A percentile compares a stretch with the other conserved stretches of the same genome.
Conservation (phyloP, 192 early-diverging fungal species). For the Powellomyces hirtus region DNA sequence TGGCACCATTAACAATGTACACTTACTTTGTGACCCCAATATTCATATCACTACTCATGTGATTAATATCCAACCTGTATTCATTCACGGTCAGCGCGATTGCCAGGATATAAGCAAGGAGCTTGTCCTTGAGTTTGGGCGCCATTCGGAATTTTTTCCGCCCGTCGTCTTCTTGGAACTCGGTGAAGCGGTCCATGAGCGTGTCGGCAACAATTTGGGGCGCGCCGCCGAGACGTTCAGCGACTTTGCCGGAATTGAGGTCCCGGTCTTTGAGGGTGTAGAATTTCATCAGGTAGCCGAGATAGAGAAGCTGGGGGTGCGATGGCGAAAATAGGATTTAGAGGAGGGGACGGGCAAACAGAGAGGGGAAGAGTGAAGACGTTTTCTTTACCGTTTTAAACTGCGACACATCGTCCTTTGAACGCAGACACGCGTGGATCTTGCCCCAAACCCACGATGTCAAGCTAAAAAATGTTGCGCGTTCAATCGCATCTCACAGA, state of each 20-base stretch:
- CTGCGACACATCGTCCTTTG: constrained; percentile 21
- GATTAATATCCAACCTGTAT: constrained; percentile 61
- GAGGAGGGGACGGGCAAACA: background rate
- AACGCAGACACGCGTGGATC: constrained; percentile 23
- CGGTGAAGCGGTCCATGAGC: constrained; percentile 66
- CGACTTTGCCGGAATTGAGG: constrained; percentile 48
- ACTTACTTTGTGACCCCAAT: constrained; percentile 24
- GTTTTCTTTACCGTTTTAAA: constrained; percentile 36
- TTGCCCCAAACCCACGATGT: constrained; percentile 33
- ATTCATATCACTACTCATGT: constrained; percentile 63
- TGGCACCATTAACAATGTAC: background rate
- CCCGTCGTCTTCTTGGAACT: constrained; percentile 49
- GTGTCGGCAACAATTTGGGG: constrained; percentile 58
- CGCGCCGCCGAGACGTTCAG: constrained; percentile 44
- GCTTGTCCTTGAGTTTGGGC: constrained; percentile 64
- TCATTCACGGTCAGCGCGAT: constrained; percentile 71
- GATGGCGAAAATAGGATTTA: background rate
- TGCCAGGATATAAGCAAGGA: constrained; percentile 73
- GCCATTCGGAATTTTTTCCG: constrained; percentile 31
- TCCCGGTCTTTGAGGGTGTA: constrained; percentile 41
- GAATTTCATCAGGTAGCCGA: constrained; percentile 76
- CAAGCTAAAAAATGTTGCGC: constrained; percentile 15
- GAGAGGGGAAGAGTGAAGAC: no score
- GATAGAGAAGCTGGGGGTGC: constrained; percentile 72
- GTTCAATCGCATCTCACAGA: no score